Evolutionary conservation across 805 yeast genomes (phyloP).

Genomic region (Starmerella floricola): DNA sequence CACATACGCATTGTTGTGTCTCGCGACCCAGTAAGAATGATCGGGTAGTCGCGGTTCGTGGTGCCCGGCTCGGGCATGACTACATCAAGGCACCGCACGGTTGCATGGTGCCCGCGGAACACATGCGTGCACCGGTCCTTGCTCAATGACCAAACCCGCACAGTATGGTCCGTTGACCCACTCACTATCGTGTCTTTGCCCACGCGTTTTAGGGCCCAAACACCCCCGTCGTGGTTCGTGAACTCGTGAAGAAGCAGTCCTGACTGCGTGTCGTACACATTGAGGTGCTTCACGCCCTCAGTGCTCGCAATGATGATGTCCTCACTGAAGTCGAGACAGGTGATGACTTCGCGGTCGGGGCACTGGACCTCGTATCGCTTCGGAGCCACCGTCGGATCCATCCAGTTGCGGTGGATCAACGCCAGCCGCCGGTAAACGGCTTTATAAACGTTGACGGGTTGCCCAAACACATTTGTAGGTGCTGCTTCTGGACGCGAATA

Average conservation of each 20-base stretch:
- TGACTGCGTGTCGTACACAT: slow-evolving; percentile 63
- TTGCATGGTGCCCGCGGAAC: slow-evolving; percentile 82
- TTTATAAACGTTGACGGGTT: slow-evolving; percentile 34
- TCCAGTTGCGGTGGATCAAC: slow-evolving; percentile 63
- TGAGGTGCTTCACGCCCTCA: slow-evolving; percentile 62
- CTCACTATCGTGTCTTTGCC: slow-evolving; percentile 66
- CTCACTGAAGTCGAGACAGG: slow-evolving; percentile 87
- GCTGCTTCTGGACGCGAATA: background rate
- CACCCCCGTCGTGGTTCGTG: slow-evolving; percentile 92
- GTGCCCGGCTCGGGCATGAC: slow-evolving; percentile 48
- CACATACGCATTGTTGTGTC: slow-evolving; percentile 76
- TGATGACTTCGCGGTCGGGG: slow-evolving; percentile 52
- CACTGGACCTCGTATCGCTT: slow-evolving; percentile 46
- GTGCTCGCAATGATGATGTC: slow-evolving; percentile 87
- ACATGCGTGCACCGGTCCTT: slow-evolving; percentile 83
- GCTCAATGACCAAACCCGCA: slow-evolving; percentile 82
- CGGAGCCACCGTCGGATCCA: slow-evolving; percentile 58
- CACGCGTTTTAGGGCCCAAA: slow-evolving; percentile 89
- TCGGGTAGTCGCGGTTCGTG: slow-evolving; percentile 48
- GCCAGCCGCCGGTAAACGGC: slow-evolving; percentile 49
- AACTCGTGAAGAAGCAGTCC: slow-evolving; percentile 54
- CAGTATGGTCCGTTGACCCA: slow-evolving; percentile 90
- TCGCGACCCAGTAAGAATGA: slow-evolving; percentile 78
- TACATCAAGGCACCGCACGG: slow-evolving; percentile 83
- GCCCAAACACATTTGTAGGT: slow-evolving; percentile 21